A percentile compares a stretch with the other conserved stretches of the same genome.
Evolutionary conservation across 352 stramenopile genomes (phyloP).

Genomic region (Phytophthora multivora): DNA sequence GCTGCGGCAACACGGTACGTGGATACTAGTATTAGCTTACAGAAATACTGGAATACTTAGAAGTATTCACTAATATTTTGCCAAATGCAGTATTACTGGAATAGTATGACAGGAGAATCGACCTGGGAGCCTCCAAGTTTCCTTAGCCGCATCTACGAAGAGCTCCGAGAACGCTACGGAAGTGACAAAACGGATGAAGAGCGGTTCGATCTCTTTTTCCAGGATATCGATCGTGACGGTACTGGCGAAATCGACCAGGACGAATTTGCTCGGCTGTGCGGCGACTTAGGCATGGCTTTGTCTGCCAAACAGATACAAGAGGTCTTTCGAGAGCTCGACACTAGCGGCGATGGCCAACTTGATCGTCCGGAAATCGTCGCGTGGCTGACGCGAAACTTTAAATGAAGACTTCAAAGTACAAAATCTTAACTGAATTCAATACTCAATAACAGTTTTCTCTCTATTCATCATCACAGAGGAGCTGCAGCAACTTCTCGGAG

Average conservation of each 20-base stretch:
- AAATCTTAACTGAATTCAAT: constrained; percentile 2
- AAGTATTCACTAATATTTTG: neutral
- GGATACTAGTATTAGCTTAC: too few species aligned
- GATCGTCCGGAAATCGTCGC: constrained; percentile 61
- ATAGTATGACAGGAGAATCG: constrained; percentile 63
- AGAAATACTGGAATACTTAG: too few species aligned
- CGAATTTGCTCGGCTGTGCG: constrained; percentile 69
- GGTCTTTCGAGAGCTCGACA: constrained; percentile 68
- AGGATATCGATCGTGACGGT: constrained; percentile 62
- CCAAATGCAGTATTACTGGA: constrained; percentile 70
- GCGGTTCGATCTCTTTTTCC: constrained; percentile 69
- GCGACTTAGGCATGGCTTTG: constrained; percentile 70
- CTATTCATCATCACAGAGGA: constrained; percentile 56
- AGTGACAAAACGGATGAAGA: constrained; percentile 56
- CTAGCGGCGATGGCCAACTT: constrained; percentile 61
- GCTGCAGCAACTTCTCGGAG: constrained; percentile 76
- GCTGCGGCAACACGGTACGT: constrained; percentile 61
- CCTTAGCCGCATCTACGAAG: constrained; percentile 57
- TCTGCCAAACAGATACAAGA: constrained; percentile 57
- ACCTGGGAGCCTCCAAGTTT: constrained; percentile 65
- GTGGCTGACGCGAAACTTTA: constrained; percentile 60
- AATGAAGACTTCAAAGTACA: constrained; percentile 10
- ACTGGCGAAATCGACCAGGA: constrained; percentile 67
- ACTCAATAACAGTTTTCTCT: constrained; percentile 24
- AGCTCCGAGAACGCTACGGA: constrained; percentile 58